phyloP scores from a whole-genome alignment of 2,329 filamentous ascomycete species.

The Calonectria pseudoreteaudii region DNA sequence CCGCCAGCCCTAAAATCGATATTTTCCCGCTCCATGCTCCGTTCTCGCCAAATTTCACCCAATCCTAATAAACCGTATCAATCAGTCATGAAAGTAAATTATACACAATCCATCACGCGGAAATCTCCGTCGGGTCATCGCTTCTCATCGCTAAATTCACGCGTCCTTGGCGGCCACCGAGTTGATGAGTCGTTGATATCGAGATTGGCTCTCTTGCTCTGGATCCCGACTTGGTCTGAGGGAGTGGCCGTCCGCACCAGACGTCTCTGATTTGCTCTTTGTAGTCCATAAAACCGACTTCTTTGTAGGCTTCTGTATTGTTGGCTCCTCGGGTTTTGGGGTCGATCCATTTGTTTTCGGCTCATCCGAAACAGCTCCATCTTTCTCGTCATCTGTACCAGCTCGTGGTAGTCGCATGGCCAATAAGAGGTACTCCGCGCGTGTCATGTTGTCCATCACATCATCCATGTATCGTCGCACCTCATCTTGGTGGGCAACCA shows the following conservation, averaged over 20 bases:
- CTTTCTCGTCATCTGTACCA: conserved; percentile 46
- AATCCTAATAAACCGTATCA: conserved; percentile 27
- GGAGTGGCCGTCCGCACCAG: conserved; percentile 30
- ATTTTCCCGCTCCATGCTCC: conserved; percentile 38
- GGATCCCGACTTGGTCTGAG: conserved; percentile 46
- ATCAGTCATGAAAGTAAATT: conserved; percentile 30
- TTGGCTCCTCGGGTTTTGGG: conserved; percentile 43
- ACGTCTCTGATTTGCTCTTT: conserved; percentile 37
- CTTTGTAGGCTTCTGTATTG: conserved; percentile 35
- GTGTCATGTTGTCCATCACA: conserved; percentile 76
- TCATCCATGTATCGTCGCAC: conserved; percentile 77
- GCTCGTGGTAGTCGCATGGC: conserved; percentile 73
- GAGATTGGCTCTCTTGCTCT: conserved; percentile 50
- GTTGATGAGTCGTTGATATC: conserved; percentile 52
- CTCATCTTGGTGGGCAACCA: conserved; percentile 73
- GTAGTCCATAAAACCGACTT: conserved; percentile 53
- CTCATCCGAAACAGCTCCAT: conserved; percentile 44
- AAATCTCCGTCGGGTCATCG: not conserved
- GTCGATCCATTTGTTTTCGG: conserved; percentile 46
- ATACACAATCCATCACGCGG: conserved; percentile 16
- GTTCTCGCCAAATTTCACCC: conserved; percentile 32
- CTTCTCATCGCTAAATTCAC: conserved; percentile 32
- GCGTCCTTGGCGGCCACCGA: conserved; percentile 51
- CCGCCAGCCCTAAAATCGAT: conserved; percentile 27
- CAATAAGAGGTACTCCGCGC: conserved; percentile 74